Conservation (phyloP, 179 eudicot species). For the Nepenthes alata region DNA sequence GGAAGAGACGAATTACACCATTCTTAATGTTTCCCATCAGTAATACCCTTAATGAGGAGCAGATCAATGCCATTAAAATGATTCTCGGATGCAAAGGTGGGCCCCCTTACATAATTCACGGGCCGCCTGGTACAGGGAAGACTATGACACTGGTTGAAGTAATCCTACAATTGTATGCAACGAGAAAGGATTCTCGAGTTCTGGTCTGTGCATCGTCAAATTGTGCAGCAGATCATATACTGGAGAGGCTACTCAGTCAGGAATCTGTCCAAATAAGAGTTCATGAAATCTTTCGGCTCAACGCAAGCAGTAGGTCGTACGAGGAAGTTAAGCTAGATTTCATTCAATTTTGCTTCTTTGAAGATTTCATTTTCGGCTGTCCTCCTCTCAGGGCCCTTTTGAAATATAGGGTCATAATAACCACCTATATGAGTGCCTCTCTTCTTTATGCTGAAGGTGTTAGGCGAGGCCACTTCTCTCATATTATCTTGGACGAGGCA, state of each 20-base stretch:
- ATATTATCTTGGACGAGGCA: slow-evolving; percentile 83
- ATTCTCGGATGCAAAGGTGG: slow-evolving; percentile 78
- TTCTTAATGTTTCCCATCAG: slow-evolving; percentile 36
- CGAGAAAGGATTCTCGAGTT: slow-evolving; percentile 20
- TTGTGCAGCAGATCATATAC: slow-evolving; percentile 75
- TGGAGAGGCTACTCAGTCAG: slow-evolving; percentile 40
- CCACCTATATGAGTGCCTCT: slow-evolving; percentile 70
- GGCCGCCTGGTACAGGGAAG: slow-evolving; percentile 98
- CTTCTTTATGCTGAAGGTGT: slow-evolving; percentile 61
- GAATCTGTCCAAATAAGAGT: slow-evolving; percentile 15
- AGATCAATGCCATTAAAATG: slow-evolving; percentile 49
- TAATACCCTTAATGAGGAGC: slow-evolving; percentile 61
- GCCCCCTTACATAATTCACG: slow-evolving; percentile 73
- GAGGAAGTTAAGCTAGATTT: slow-evolving; percentile 56
- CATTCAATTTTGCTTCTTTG: slow-evolving; percentile 35
- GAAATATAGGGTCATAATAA: slow-evolving; percentile 44
- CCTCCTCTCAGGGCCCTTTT: slow-evolving; percentile 31
- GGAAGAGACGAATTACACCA: slow-evolving; percentile 33
- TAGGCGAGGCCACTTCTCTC: slow-evolving; percentile 53
- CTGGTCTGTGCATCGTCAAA: slow-evolving; percentile 91
- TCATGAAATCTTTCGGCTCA: slow-evolving; percentile 65
- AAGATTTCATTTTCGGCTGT: slow-evolving; percentile 39
- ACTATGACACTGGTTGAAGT: slow-evolving; percentile 72
- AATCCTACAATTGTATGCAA: slow-evolving; percentile 53
- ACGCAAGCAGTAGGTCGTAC: slow-evolving; percentile 55